Evolutionary conservation across 2,329 filamentous ascomycete species (phyloP).

Genomic region (Pseudocercospora cruenta): DNA sequence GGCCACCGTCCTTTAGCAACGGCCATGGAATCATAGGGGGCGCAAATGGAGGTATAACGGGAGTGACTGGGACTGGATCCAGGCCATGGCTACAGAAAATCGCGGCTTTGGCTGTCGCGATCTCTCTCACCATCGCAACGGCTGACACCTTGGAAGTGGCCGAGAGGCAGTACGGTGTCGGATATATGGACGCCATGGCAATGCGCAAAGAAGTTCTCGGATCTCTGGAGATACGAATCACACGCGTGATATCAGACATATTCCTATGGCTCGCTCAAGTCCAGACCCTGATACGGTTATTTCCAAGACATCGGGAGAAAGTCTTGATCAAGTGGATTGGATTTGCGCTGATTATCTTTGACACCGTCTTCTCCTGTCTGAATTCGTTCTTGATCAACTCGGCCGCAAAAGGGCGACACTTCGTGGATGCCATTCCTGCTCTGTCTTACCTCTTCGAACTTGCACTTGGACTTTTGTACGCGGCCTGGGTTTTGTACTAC

Average conservation of each 20-base stretch:
- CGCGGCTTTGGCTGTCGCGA: conserved; percentile 65
- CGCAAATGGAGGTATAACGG: conserved; percentile 63
- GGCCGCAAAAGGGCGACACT: conserved; percentile 65
- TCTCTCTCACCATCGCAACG: conserved; percentile 91
- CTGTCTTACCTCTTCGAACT: conserved; percentile 89
- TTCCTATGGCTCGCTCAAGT: conserved; percentile 98
- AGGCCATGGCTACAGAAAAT: conserved; percentile 87
- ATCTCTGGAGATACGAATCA: conserved; percentile 83
- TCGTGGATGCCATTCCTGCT: conserved; percentile 87
- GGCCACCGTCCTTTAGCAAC: conserved; percentile 52
- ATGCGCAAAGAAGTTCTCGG: conserved; percentile 80
- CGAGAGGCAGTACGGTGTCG: conserved; percentile 75
- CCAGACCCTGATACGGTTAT: conserved; percentile 92
- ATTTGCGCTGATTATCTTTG: conserved; percentile 87
- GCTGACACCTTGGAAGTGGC: conserved; percentile 88
- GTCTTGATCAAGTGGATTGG: conserved; percentile 99
- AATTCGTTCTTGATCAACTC: conserved; percentile 76
- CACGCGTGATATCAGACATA: conserved; percentile 90
- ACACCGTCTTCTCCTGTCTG: conserved; percentile 86
- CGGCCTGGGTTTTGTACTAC: conserved; percentile 93
- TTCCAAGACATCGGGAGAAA: conserved; percentile 95
- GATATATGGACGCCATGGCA: conserved; percentile 76
- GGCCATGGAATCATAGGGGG: conserved; percentile 86
- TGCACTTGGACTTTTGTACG: conserved; percentile 82
- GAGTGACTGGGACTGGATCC: conserved; percentile 82